Evolutionary conservation across 2,329 filamentous ascomycete genomes (phyloP).

Genomic region (Berkeleyomyces basicola): DNA sequence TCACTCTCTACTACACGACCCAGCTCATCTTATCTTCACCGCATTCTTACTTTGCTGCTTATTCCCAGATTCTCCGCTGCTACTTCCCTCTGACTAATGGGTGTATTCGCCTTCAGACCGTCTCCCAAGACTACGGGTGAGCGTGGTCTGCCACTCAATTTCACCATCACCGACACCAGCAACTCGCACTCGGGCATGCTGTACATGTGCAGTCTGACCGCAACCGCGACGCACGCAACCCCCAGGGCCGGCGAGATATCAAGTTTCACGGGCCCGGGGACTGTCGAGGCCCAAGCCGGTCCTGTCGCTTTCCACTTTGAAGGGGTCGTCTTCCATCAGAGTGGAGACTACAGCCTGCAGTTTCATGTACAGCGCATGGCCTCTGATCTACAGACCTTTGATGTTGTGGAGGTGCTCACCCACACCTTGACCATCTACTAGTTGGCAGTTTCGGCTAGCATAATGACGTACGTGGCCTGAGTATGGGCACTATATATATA

Average conservation of each 20-base stretch:
- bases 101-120: neutral
- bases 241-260: neutral
- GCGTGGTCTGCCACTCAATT: neutral
- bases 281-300: neutral
- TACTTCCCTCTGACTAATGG: neutral
- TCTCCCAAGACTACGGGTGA: neutral
- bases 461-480: neutral
- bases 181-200: neutral
- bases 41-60: neutral
- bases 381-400: neutral
- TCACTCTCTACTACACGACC: neutral
- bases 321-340: neutral
- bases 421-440: neutral
- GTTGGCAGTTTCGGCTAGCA: neutral
- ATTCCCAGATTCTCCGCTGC: neutral
- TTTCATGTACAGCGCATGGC: neutral
- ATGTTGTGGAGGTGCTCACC: neutral
- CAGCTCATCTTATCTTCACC: neutral
- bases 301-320: neutral
- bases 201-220: conserved; percentile 1
- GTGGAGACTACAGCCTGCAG: neutral
- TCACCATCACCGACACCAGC: neutral
- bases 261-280: neutral
- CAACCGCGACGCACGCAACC: neutral
- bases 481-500: neutral